Evolutionary conservation across 768 basidiomycete genomes (phyloP).

Genomic region (Boletus reticuloceps): DNA sequence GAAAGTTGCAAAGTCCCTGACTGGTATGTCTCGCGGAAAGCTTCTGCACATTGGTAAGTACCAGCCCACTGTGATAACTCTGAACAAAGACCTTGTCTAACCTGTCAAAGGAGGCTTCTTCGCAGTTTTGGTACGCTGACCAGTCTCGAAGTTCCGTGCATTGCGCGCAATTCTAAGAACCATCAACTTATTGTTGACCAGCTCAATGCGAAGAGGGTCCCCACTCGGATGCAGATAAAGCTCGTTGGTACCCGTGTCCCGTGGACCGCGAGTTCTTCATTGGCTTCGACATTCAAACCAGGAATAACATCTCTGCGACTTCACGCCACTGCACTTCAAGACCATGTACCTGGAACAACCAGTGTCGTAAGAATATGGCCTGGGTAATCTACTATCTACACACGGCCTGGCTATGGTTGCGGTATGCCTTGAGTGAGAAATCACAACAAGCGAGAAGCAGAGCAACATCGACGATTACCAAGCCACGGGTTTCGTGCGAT

Average conservation of each 20-base stretch:
- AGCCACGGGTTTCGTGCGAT: too few species aligned
- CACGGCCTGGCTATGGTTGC: too few species aligned
- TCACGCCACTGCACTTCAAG: too few species aligned
- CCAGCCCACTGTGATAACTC: not conserved
- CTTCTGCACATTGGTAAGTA: conserved; percentile 8
- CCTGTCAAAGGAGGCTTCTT: conserved; percentile 47
- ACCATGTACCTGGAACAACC: not conserved
- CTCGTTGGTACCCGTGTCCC: conserved; percentile 27
- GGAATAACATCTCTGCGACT: too few species aligned
- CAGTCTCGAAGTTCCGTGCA: conserved; percentile 50
- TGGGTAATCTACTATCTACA: too few species aligned
- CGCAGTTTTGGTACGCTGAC: conserved; percentile 47
- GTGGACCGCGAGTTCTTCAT: conserved; percentile 11
- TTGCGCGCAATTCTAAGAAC: conserved; percentile 47
- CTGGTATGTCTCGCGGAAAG: conserved; percentile 1
- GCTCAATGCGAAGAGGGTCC: conserved; percentile 7
- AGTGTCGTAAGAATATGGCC: conserved; percentile 12
- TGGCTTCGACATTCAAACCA: conserved; percentile 21
- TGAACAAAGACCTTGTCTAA: conserved; percentile 34
- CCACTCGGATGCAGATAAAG: conserved; percentile 48
- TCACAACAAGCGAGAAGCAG: too few species aligned
- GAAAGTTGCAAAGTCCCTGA: conserved; percentile 21
- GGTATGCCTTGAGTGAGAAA: too few species aligned
- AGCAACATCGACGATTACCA: too few species aligned
- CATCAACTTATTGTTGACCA: not conserved